A percentile compares a stretch with the other conserved stretches of the same genome.
These are phyloP conservation scores for Dactylorhiza incarnata DNA, from an alignment of 106 monocot genomes.

Conservation along the genomic window DNA sequence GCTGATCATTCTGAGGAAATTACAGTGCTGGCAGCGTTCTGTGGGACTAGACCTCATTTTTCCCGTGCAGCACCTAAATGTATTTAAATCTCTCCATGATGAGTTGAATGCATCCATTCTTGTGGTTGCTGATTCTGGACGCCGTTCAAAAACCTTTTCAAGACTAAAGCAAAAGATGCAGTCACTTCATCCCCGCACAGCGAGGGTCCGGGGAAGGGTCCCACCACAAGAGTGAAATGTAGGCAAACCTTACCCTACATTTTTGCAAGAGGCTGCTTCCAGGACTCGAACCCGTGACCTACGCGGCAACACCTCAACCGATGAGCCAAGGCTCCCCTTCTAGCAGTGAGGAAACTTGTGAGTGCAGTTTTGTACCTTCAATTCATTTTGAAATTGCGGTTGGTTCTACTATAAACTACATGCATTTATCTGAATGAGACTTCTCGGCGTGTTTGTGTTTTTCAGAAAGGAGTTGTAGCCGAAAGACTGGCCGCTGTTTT, in stretches of 20 bases:
- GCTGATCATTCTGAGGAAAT: slow-evolving; percentile 53
- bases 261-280: no score
- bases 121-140: slow-evolving; percentile 79
- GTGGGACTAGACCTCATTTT: slow-evolving; percentile 81
- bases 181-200: no score
- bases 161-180: slow-evolving; percentile 64
- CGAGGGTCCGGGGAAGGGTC: no score
- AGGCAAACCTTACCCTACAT: no score
- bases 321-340: no score
- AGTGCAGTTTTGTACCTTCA: slow-evolving; percentile 4
- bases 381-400: neutral
- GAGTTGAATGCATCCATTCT: slow-evolving; percentile 84
- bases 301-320: no score
- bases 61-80: slow-evolving; percentile 95
- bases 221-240: no score
- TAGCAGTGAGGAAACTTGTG: slow-evolving; percentile 85
- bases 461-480: slow-evolving; percentile 82
- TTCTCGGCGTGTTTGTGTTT: slow-evolving; percentile 1
- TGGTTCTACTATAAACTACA: neutral
- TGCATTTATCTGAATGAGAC: neutral
- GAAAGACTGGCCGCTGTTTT: slow-evolving; percentile 61
- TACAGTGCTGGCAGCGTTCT: slow-evolving; percentile 76
- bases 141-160: slow-evolving; percentile 48
- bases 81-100: slow-evolving; percentile 80
- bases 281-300: no score